Conservation (phyloP, 306 rosid species). For the Glycine soja region DNA sequence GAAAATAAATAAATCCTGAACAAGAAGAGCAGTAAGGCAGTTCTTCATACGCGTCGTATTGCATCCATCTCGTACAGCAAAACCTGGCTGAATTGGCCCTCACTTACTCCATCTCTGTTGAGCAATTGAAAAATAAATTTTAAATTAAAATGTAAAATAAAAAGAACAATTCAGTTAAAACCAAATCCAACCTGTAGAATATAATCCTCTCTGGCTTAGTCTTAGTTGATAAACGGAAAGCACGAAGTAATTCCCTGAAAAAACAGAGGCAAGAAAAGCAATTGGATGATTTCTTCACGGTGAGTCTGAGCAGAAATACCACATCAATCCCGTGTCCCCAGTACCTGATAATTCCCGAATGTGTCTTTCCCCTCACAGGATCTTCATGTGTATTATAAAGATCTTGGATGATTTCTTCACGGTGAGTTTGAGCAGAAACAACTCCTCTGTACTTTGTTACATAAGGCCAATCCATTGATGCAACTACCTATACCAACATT, state of each 20-base stretch:
- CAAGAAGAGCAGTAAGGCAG: background rate
- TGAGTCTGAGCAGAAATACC: background rate
- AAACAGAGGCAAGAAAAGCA: background rate
- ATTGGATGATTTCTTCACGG: background rate
- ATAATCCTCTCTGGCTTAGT: conserved; percentile 65
- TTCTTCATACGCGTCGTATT: conserved; percentile 67
- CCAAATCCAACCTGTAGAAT: conserved; percentile 73
- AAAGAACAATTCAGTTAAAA: background rate
- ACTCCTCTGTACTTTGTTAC: conserved; percentile 69
- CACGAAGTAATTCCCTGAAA: conserved; percentile 64
- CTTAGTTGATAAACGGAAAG: conserved; percentile 53
- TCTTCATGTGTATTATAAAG: conserved; percentile 47
- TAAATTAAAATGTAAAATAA: background rate
- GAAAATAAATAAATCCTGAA: background rate
- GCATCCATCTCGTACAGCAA: conserved; percentile 84
- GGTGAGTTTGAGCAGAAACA: conserved; percentile 70
- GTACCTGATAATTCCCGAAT: conserved; percentile 78
- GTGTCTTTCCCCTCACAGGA: conserved; percentile 53
- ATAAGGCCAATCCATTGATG: conserved; percentile 93
- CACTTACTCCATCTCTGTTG: conserved; percentile 88
- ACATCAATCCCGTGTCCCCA: background rate
- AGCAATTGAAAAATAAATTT: background rate
- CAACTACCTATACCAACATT: conserved; percentile 69
- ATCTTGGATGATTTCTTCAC: conserved; percentile 78
- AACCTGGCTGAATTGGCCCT: conserved; percentile 83